phyloP scores from a whole-genome alignment of 148 eudicot genomes.

The Persicaria tinctoria region DNA sequence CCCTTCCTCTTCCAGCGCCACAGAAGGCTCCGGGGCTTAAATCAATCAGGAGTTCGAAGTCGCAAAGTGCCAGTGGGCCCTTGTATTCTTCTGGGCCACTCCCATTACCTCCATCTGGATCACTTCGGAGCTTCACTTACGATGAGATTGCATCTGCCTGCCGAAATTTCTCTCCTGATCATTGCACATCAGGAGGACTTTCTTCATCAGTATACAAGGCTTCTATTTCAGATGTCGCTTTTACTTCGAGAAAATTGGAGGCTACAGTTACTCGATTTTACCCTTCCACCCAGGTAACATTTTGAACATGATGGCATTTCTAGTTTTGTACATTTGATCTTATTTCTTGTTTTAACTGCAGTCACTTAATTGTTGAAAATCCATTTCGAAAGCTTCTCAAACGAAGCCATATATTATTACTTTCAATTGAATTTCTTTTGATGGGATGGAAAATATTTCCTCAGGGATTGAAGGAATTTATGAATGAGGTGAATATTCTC shows the following conservation, averaged over 20 bases:
- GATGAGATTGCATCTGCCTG: slow-evolving; percentile 82
- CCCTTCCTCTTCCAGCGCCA: slow-evolving; percentile 94
- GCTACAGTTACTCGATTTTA: slow-evolving; percentile 80
- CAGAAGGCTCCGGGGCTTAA: slow-evolving; percentile 36
- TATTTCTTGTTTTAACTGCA: slow-evolving; percentile 2
- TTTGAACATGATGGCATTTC: slow-evolving; percentile 11
- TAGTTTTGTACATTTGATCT: background rate
- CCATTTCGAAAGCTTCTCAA: background rate
- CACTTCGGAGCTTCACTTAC: slow-evolving; percentile 51
- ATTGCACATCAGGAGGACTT: slow-evolving; percentile 71
- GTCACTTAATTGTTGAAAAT: background rate
- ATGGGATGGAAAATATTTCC: background rate
- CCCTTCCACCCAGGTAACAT: slow-evolving; percentile 57
- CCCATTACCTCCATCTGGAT: slow-evolving; percentile 58
- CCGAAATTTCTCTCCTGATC: slow-evolving; percentile 73
- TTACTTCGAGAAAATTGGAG: slow-evolving; percentile 47
- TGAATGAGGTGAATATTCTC: slow-evolving; percentile 73
- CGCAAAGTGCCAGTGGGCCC: slow-evolving; percentile 51
- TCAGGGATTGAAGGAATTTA: slow-evolving; percentile 76
- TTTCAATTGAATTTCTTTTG: background rate
- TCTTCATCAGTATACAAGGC: slow-evolving; percentile 70
- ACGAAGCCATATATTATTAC: background rate
- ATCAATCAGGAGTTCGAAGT: slow-evolving; percentile 59
- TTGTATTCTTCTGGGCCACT: slow-evolving; percentile 64
- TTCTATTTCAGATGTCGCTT: slow-evolving; percentile 51